Evolutionary conservation across 1,139 yeast genomes (phyloP).

Genomic region (Yamadazyma triangularis): DNA sequence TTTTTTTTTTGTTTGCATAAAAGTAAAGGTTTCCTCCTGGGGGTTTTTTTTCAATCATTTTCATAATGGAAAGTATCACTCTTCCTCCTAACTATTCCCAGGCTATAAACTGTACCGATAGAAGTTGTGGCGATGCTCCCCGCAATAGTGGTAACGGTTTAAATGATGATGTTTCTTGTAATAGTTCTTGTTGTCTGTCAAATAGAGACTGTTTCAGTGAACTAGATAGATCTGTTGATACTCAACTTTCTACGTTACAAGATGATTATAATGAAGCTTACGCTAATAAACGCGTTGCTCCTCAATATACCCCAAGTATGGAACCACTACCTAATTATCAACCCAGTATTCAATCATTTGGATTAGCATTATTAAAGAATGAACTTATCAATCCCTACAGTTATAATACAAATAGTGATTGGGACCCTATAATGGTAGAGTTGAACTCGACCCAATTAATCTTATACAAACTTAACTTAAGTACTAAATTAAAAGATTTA

Average conservation of each 20-base stretch:
- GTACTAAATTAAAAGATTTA: conserved; percentile 20
- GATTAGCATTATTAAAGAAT: conserved; percentile 29
- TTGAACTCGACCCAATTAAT: conserved; percentile 56
- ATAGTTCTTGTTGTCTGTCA: too few species aligned
- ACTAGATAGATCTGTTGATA: background rate
- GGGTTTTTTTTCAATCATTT: too few species aligned
- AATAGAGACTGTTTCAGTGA: background rate
- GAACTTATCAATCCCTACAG: conserved; percentile 40
- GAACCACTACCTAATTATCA: conserved; percentile 30
- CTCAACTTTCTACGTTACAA: background rate
- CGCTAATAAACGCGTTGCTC: too few species aligned
- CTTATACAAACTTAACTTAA: conserved; percentile 30
- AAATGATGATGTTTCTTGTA: too few species aligned
- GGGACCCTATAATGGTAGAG: conserved; percentile 51
- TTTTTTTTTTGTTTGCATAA: too few species aligned
- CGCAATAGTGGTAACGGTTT: too few species aligned
- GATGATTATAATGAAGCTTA: background rate
- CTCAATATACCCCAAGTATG: conserved; percentile 17
- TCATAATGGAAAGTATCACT: too few species aligned
- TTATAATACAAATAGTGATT: conserved; percentile 23
- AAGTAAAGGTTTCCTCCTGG: too few species aligned
- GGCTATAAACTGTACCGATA: too few species aligned
- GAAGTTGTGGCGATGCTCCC: too few species aligned
- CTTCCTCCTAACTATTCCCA: too few species aligned
- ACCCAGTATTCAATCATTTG: conserved; percentile 30